phyloP scores from a whole-genome alignment of 192 early-diverging fungal genomes.

The Diversispora epigaea region DNA sequence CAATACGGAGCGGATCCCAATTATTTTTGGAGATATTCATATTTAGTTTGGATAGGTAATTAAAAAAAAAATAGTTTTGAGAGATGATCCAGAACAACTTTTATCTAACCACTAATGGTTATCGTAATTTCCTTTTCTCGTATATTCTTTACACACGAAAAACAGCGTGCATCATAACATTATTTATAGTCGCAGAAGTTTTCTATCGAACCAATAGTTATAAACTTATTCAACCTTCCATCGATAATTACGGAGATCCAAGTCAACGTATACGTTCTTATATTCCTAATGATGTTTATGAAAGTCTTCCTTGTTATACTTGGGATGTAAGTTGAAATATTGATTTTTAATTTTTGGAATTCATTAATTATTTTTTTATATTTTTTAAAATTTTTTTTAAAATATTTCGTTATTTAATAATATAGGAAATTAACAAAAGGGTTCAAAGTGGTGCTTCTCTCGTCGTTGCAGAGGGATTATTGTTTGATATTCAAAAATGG shows the following conservation, averaged over 20 bases:
- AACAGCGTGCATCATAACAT: too few relatives aligned
- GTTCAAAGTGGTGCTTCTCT: not conserved
- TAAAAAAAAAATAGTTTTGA: not conserved
- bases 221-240: not conserved
- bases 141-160: too few relatives aligned
- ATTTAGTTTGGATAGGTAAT: not conserved
- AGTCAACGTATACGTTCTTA: not conserved
- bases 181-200: too few relatives aligned
- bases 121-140: too few relatives aligned
- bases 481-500: slow-evolving; percentile 29
- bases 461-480: slow-evolving; percentile 10
- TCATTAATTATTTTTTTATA: not conserved
- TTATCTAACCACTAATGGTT: too few relatives aligned
- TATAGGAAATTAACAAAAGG: not conserved
- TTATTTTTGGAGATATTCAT: not conserved
- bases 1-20: too few relatives aligned
- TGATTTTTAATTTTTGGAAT: too few relatives aligned
- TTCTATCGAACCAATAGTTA: not conserved
- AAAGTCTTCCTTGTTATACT: not conserved
- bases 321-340: not conserved
- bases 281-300: not conserved
- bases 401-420: not conserved
- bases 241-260: not conserved
- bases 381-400: not conserved
- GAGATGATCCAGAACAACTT: too few relatives aligned